These are phyloP conservation scores for Marasmius oreades DNA, from an alignment of 1,284 basidiomycete genomes.

Conservation along the genomic window DNA sequence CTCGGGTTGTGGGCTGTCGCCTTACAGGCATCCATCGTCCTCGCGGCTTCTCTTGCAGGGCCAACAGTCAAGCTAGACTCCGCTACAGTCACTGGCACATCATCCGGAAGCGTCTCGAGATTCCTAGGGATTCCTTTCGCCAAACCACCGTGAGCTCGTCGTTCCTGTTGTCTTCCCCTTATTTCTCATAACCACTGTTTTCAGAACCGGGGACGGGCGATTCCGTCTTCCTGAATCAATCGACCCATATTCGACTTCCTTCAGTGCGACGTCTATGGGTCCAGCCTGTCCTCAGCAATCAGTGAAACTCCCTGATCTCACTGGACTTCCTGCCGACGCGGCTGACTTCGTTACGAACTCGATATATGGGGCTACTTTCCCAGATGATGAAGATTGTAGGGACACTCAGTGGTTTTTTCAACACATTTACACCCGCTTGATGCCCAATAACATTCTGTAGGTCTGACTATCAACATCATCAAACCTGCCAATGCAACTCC, in stretches of 20 bases:
- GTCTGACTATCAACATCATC: conserved; percentile 19
- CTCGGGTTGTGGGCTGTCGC: conserved; percentile 1
- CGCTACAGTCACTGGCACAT: conserved; percentile 37
- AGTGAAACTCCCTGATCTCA: conserved; percentile 29
- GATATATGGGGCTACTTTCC: conserved; percentile 28
- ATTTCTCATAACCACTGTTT: not conserved
- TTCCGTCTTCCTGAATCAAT: conserved; percentile 44
- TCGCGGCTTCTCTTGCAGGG: conserved; percentile 20
- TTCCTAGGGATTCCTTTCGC: conserved; percentile 56
- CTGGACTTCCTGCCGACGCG: conserved; percentile 29
- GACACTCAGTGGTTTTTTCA: not conserved
- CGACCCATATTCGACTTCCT: conserved; percentile 35
- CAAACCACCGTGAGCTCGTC: conserved; percentile 33
- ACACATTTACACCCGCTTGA: no score
- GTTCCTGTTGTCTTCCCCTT: conserved; percentile 21
- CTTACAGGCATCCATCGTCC: not conserved
- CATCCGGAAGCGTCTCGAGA: conserved; percentile 25
- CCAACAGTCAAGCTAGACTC: conserved; percentile 35
- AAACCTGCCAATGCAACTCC: conserved; percentile 34
- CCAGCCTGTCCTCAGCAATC: conserved; percentile 49
- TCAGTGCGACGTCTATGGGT: conserved; percentile 40
- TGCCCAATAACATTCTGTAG: conserved; percentile 1
- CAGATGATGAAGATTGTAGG: conserved; percentile 48
- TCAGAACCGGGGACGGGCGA: conserved; percentile 31
- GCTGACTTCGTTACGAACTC: conserved; percentile 34